These are phyloP conservation scores for Cutaneotrichosporon sp. DNA, from an alignment of 1,284 basidiomycete genomes.

Conservation along the genomic window DNA sequence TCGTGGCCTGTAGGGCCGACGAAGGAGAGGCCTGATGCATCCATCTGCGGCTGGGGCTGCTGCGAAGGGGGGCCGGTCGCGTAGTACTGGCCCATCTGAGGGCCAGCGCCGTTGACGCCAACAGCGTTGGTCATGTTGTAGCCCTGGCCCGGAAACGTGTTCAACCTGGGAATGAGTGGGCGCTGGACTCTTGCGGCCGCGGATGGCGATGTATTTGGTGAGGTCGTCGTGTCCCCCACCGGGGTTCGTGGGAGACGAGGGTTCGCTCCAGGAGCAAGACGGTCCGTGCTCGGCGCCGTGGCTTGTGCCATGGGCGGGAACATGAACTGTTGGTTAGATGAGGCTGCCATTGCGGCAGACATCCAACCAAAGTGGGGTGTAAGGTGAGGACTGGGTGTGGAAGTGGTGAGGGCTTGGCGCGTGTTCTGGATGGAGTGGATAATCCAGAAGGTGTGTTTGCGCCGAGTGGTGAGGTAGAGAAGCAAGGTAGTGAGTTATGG, in stretches of 20 bases:
- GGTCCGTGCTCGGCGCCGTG: background rate
- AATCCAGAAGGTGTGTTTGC: background rate
- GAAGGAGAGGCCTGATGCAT: background rate
- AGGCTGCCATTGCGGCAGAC: conserved; percentile 1
- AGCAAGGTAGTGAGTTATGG: background rate
- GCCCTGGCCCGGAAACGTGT: conserved; percentile 3
- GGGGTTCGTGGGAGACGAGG: background rate
- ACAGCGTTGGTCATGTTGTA: background rate
- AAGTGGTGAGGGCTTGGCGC: background rate
- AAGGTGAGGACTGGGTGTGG: background rate
- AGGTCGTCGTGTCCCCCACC: background rate
- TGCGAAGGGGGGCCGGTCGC: background rate
- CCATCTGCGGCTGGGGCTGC: background rate
- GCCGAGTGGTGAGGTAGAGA: background rate
- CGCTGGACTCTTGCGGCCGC: background rate
- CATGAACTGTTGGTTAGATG: conserved; percentile 7
- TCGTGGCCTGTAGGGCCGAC: background rate
- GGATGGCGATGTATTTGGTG: background rate
- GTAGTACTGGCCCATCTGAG: conserved; percentile 6
- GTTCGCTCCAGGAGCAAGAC: background rate
- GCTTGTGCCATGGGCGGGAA: background rate
- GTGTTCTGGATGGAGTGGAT: background rate
- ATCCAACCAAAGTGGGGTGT: conserved; percentile 6
- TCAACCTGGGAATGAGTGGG: background rate
- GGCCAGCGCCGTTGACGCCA: conserved; percentile 2